Conservation (phyloP, 1,139 yeast species). For the Candida glucosophila region DNA sequence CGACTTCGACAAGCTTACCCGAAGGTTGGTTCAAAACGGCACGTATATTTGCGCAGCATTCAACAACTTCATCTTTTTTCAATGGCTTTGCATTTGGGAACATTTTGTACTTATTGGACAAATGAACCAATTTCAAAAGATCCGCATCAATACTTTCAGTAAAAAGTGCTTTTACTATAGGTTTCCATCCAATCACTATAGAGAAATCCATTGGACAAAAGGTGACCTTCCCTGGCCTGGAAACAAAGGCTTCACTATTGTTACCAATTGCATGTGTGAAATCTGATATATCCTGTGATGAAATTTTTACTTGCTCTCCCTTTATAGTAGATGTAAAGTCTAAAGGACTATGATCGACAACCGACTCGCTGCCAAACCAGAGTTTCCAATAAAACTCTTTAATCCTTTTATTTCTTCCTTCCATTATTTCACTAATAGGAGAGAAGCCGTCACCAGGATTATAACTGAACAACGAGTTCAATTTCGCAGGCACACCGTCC, state of each 20-base stretch:
- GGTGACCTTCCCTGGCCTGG: conserved; percentile 75
- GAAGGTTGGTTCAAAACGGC: conserved; percentile 86
- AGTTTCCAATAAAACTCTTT: conserved; percentile 95
- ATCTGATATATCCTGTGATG: conserved; percentile 75
- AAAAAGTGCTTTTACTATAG: conserved; percentile 94
- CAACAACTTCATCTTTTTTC: conserved; percentile 79
- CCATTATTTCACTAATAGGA: conserved; percentile 86
- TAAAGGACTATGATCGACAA: conserved; percentile 51
- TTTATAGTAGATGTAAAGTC: conserved; percentile 62
- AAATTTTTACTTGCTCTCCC: conserved; percentile 65
- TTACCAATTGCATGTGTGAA: conserved; percentile 97
- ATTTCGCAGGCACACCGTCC: conserved; percentile 62
- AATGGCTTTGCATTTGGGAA: conserved; percentile 86
- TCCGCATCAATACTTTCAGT: conserved; percentile 96
- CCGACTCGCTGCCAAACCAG: conserved; percentile 68
- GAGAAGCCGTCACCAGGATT: conserved; percentile 86
- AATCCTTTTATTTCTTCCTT: conserved; percentile 84
- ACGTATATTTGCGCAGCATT: conserved; percentile 75
- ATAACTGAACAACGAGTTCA: conserved; percentile 73
- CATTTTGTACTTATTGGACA: conserved; percentile 93
- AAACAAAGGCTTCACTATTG: conserved; percentile 91
- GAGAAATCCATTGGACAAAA: conserved; percentile 99
- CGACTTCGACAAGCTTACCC: conserved; percentile 94
- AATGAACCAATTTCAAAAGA: conserved; percentile 83
- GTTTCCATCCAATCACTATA: conserved; percentile 97